Evolutionary conservation across 257 asterid genomes (phyloP).

Genomic region (Anisodus acutangulus): DNA sequence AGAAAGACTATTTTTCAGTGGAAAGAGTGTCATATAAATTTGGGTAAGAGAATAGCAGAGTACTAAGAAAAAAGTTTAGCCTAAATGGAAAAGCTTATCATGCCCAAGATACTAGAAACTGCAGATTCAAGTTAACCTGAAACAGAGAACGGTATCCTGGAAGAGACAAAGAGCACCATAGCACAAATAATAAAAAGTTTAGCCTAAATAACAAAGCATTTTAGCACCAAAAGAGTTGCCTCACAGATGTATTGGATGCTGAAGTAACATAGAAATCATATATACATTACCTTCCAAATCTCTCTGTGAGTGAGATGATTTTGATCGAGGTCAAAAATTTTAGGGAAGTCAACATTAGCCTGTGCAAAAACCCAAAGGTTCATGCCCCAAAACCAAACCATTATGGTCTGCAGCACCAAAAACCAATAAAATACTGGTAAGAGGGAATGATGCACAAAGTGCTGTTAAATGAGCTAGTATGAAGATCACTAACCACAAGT

Average conservation of each 20-base stretch:
- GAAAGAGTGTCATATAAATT: background rate
- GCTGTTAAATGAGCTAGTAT: background rate
- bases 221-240: background rate
- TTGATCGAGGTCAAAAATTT: slow-evolving; percentile 87
- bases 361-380: slow-evolving; percentile 88
- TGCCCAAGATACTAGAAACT: background rate
- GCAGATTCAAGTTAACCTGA: slow-evolving; percentile 9
- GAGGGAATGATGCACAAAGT: slow-evolving; percentile 18
- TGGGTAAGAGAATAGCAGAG: background rate
- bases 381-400: slow-evolving; percentile 96
- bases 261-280: background rate
- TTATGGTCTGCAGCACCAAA: slow-evolving; percentile 71
- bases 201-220: background rate
- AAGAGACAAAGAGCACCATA: background rate
- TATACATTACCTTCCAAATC: slow-evolving; percentile 81
- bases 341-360: slow-evolving; percentile 69
- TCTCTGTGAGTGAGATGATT: slow-evolving; percentile 86
- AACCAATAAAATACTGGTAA: slow-evolving; percentile 30
- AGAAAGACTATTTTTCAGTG: background rate
- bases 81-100: slow-evolving; percentile 1
- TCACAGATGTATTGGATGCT: background rate
- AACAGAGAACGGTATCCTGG: background rate
- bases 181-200: background rate
- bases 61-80: background rate
- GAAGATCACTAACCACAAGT: slow-evolving; percentile 77